Evolutionary conservation across 1,284 basidiomycete species (phyloP), one percentile per base, ranked within the genome.

Genomic region (Neolentinus lepideus): DNA sequence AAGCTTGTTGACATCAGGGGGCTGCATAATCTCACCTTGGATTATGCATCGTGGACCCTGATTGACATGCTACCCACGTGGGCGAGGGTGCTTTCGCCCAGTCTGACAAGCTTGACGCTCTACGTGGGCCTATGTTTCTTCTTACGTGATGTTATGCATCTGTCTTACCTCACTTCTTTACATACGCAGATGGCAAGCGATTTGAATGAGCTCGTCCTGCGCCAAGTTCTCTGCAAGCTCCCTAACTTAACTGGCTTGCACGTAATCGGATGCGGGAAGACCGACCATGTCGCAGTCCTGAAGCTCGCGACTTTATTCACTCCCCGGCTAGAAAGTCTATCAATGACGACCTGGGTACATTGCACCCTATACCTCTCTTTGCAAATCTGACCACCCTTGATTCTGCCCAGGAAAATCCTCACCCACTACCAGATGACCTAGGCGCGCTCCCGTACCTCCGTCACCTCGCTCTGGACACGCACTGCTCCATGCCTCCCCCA

Each of bases 21-120:
- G 4, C 64, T 88, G 29, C 70, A 71, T 21, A 75, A 66, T 27
- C 64, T 90, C 12, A 68, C 75, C 4, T 67, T 89, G 24, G 81
- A 87, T 55, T 71, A 69, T 53, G 77, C 79, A n/a, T 80, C 80
- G 2, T 84, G 83, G 80, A 77, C 76, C 61, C 67, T 83, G 14
- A 68, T 85, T 54, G 76, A 85, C 61, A 61, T 72, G 10, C 63
- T 89, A 19, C 83, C 85, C 2, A 65, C 59, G 27, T 90, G 87
- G 87, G 63, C 71, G 2, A 62, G 62, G 8, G 61, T 62, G 27
- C 65, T 76, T 46, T 66, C 69, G 45, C 64, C 60, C 10, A 78
- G 77, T 0, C 67, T 88, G 60, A 76, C 71, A 1, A 74, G 69
- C 31, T 69, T 89, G 59, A 80, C 79, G 0, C 64, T 89, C 43